phyloP scores from a whole-genome alignment of 768 basidiomycete species.

The Kwoniella bestiolae region DNA sequence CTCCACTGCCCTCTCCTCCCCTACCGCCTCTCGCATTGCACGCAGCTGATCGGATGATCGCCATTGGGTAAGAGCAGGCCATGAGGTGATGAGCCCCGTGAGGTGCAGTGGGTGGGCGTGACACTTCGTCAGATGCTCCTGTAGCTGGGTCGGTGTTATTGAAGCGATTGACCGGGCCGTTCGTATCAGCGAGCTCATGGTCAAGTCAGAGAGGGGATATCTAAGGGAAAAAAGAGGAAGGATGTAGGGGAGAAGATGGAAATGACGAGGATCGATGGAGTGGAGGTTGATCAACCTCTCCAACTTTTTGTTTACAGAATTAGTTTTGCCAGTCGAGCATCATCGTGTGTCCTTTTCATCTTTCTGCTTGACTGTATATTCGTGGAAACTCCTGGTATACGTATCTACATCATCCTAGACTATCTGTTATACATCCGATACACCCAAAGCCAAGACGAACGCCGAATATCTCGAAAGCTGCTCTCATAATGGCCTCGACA shows the following conservation, averaged over 20 bases:
- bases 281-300: constrained; percentile 21
- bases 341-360: not conserved
- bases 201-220: not conserved
- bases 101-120: constrained; percentile 33
- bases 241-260: not conserved
- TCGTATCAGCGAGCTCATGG: constrained; percentile 5
- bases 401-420: not conserved
- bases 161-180: constrained; percentile 5
- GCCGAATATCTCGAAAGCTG: not conserved
- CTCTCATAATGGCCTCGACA: not conserved
- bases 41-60: constrained; percentile 22
- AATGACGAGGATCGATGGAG: constrained; percentile 2
- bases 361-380: not conserved
- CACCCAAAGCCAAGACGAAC: not conserved
- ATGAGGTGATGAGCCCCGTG: constrained; percentile 29
- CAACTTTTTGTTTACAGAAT: constrained; percentile 5
- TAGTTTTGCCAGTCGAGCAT: not conserved
- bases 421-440: not conserved
- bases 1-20: constrained; percentile 42
- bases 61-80: constrained; percentile 40
- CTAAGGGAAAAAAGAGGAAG: not conserved
- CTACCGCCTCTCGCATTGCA: constrained; percentile 24
- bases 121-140: constrained; percentile 21
- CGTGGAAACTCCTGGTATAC: not conserved
- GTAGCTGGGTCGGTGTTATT: constrained; percentile 17